These are phyloP conservation scores for Epichloe baconii DNA, from an alignment of 2,329 filamentous ascomycete genomes.

Conservation along the genomic window DNA sequence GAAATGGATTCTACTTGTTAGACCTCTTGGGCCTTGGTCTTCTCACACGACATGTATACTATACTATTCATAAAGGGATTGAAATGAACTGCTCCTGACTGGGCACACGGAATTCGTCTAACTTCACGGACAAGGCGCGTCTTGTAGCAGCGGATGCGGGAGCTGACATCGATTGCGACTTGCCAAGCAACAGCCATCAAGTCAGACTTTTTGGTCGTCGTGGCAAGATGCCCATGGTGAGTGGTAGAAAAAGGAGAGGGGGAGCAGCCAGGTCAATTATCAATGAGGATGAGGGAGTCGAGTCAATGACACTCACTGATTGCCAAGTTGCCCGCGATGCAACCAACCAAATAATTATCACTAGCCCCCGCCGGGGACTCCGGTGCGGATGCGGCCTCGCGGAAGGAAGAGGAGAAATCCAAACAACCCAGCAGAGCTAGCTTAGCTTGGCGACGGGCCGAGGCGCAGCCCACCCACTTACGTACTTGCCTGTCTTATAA, in stretches of 20 bases:
- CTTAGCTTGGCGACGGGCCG: too few relatives aligned
- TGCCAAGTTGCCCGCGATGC: not conserved
- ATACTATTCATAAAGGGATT: conserved; percentile 2
- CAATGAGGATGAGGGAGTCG: too few relatives aligned
- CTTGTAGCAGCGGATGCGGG: not conserved
- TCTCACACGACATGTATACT: conserved; percentile 1
- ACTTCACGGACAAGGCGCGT: too few relatives aligned
- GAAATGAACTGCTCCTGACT: not conserved
- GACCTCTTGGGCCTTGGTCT: not conserved
- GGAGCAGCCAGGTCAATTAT: too few relatives aligned
- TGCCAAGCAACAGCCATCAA: not conserved
- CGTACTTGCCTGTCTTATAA: too few relatives aligned
- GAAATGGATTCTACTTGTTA: not conserved
- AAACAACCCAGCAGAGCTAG: too few relatives aligned
- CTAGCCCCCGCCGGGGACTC: conserved; percentile 6
- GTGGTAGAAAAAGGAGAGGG: too few relatives aligned
- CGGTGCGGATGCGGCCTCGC: conserved; percentile 8
- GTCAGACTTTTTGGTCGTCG: too few relatives aligned
- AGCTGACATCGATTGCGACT: not conserved
- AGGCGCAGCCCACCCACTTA: too few relatives aligned
- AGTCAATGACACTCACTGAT: too few relatives aligned
- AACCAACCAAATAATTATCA: not conserved
- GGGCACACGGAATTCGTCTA: not conserved
- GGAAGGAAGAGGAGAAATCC: not conserved
- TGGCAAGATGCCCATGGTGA: too few relatives aligned